Percentiles rank a stretch among this genome's conserved stretches.
Evolutionary conservation across 345 rosid genomes (phyloP).

Genomic region (Eucalyptus pauciflora): DNA sequence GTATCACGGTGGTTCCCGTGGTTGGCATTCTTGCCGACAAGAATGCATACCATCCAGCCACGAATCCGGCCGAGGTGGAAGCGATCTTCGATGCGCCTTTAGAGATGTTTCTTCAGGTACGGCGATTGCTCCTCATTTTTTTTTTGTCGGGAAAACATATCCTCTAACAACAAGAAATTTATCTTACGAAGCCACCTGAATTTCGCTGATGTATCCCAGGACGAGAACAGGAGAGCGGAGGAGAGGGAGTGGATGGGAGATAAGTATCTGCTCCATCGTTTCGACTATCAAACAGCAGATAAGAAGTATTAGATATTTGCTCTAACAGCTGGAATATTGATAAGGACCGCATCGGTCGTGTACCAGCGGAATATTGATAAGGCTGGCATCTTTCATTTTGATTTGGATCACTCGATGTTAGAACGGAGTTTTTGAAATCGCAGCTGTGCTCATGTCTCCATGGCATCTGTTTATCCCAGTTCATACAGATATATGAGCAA

Average conservation of each 20-base stretch:
- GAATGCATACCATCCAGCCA: slow-evolving; percentile 32
- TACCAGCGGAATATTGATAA: slow-evolving; percentile 6
- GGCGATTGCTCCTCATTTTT: background rate
- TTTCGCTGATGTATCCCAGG: slow-evolving; percentile 3
- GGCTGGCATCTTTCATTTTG: background rate
- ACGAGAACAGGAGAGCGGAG: slow-evolving; percentile 35
- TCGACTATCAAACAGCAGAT: slow-evolving; percentile 29
- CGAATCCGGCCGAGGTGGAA: slow-evolving; percentile 46
- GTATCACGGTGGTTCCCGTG: slow-evolving; percentile 46
- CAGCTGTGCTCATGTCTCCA: background rate
- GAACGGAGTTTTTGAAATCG: background rate
- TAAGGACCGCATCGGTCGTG: slow-evolving; percentile 39
- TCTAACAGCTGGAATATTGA: slow-evolving; percentile 54
- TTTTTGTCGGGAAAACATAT: accelerated
- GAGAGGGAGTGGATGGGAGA: slow-evolving; percentile 43
- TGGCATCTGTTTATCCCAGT: background rate
- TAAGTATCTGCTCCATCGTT: slow-evolving; percentile 42
- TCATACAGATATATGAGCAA: background rate
- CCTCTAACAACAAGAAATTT: background rate
- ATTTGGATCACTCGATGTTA: background rate
- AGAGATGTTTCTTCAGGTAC: slow-evolving; percentile 72
- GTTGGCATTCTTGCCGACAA: slow-evolving; percentile 31
- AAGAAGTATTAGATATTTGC: slow-evolving; percentile 39
- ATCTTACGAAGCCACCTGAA: background rate
- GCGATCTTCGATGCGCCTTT: slow-evolving; percentile 55